These are phyloP conservation scores for Paecilomyces sp. DNA, from an alignment of 2,329 filamentous ascomycete genomes.

Conservation along the genomic window DNA sequence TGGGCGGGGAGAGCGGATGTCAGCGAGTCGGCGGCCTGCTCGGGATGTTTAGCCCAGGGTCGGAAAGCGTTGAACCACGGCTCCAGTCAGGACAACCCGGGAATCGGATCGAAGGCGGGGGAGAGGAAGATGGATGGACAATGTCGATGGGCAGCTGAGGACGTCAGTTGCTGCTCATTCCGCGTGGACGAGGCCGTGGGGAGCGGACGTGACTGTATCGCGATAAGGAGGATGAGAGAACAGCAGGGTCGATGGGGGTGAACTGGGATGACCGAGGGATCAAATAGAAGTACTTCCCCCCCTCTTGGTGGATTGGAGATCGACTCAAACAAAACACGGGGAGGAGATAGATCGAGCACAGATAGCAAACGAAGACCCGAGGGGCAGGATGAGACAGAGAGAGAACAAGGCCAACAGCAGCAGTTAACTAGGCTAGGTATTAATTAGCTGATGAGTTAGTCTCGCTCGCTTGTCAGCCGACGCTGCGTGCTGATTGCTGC, in stretches of 20 bases:
- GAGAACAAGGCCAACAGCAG: too few species aligned
- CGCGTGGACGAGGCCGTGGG: background rate
- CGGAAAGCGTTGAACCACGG: background rate
- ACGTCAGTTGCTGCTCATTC: background rate
- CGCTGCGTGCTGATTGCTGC: background rate
- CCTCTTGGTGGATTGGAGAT: background rate
- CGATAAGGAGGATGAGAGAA: background rate
- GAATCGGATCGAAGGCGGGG: background rate
- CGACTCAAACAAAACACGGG: constrained; percentile 1
- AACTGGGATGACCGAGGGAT: background rate
- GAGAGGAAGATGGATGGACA: background rate
- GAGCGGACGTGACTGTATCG: background rate
- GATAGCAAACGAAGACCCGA: background rate
- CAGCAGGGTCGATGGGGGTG: background rate
- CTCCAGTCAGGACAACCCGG: background rate
- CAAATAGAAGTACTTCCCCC: background rate
- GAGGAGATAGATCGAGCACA: background rate
- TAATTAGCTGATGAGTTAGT: too few species aligned
- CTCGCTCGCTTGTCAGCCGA: background rate
- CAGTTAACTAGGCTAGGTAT: too few species aligned
- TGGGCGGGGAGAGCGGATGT: background rate
- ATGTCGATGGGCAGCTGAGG: background rate
- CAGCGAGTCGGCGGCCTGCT: background rate
- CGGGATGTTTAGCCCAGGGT: background rate
- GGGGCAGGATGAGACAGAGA: background rate